phyloP scores from a whole-genome alignment of 2,329 filamentous ascomycete genomes.

The Penicillium rolfsii region DNA sequence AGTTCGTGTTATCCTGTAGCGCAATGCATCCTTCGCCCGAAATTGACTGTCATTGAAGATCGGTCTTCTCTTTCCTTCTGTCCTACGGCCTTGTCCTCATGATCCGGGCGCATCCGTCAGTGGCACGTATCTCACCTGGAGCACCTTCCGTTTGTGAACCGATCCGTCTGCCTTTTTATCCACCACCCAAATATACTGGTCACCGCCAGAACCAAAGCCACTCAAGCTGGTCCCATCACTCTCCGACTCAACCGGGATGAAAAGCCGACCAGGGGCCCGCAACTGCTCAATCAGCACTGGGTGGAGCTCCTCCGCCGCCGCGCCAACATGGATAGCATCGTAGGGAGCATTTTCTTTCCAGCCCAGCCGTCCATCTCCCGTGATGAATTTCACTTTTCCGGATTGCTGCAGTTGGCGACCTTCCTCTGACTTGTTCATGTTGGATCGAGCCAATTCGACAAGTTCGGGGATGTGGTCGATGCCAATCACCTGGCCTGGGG shows the following conservation, averaged over 20 bases:
- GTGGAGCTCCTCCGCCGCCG: slow-evolving; percentile 76
- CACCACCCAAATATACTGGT: slow-evolving; percentile 65
- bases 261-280: slow-evolving; percentile 72
- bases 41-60: neutral
- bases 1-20: neutral
- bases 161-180: slow-evolving; percentile 64
- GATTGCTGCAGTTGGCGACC: slow-evolving; percentile 64
- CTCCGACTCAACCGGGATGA: slow-evolving; percentile 64
- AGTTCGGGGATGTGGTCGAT: slow-evolving; percentile 73
- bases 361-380: slow-evolving; percentile 73
- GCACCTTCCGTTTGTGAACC: slow-evolving; percentile 59
- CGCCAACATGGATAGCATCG: slow-evolving; percentile 95
- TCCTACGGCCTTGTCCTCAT: slow-evolving; percentile 17
- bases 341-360: slow-evolving; percentile 66
- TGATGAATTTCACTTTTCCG: slow-evolving; percentile 71
- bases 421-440: slow-evolving; percentile 66
- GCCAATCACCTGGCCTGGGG: slow-evolving; percentile 63
- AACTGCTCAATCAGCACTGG: slow-evolving; percentile 74
- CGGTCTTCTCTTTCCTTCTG: neutral
- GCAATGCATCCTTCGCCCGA: neutral
- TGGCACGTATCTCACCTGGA: slow-evolving; percentile 67
- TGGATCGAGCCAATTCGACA: slow-evolving; percentile 63
- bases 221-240: slow-evolving; percentile 30
- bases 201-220: slow-evolving; percentile 32
- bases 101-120: slow-evolving; percentile 61